phyloP scores from a whole-genome alignment of 306 rosid species.

The Gillenia trifoliata region DNA sequence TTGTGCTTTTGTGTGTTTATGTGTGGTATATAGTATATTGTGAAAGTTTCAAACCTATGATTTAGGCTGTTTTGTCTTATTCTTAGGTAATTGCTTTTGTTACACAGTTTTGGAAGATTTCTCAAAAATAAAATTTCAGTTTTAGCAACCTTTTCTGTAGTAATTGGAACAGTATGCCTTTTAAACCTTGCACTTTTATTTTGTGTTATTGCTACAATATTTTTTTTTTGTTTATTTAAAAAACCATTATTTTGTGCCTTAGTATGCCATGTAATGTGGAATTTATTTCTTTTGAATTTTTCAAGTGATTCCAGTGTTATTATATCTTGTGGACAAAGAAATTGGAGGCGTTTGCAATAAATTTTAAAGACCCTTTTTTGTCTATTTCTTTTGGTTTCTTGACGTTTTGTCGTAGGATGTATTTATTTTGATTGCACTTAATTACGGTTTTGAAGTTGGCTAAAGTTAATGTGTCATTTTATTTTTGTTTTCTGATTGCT shows the following conservation, averaged over 20 bases:
- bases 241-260: not conserved
- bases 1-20: not conserved
- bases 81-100: not conserved
- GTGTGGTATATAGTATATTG: not conserved
- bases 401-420: not conserved
- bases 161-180: not conserved
- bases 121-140: not conserved
- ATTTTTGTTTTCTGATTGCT: not conserved
- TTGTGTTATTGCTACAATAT: not conserved
- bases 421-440: not conserved
- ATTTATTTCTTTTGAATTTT: not conserved
- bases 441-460: not conserved
- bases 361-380: not conserved
- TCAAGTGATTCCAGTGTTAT: not conserved
- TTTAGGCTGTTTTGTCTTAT: not conserved
- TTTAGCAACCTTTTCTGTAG: too few relatives aligned
- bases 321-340: not conserved
- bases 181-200: not conserved
- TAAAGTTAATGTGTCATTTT: too few relatives aligned
- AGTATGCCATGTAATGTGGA: not conserved
- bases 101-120: not conserved
- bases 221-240: not conserved
- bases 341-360: not conserved
- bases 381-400: not conserved
- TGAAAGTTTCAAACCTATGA: not conserved